Percentiles rank a stretch among this genome's conserved stretches.
These are phyloP conservation scores for Pouteria campechiana DNA, from an alignment of 179 eudicot species.

Conservation along the genomic window DNA sequence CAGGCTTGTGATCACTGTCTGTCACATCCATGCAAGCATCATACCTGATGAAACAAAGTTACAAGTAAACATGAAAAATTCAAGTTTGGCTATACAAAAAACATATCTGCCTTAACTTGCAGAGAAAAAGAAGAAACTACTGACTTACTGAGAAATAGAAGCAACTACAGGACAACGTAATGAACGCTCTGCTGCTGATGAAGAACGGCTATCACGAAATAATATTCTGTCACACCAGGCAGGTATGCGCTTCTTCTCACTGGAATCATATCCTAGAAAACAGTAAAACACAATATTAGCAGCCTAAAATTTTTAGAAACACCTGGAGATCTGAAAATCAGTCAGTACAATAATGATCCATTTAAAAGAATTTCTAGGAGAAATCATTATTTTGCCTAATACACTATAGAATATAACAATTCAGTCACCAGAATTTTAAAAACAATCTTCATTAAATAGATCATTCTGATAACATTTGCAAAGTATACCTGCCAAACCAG, in stretches of 20 bases:
- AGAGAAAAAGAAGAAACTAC: neutral
- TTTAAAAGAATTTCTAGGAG: too few species aligned
- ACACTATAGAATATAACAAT: too few species aligned
- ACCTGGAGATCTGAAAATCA: too few species aligned
- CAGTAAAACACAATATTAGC: neutral
- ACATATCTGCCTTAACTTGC: neutral
- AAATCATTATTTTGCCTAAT: too few species aligned
- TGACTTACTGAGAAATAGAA: slow-evolving; percentile 71
- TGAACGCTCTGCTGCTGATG: slow-evolving; percentile 64
- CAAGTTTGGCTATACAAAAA: neutral
- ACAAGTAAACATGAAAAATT: neutral
- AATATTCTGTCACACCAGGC: slow-evolving; percentile 98
- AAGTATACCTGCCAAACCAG: slow-evolving; percentile 80
- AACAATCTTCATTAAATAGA: too few species aligned
- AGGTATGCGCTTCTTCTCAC: slow-evolving; percentile 95
- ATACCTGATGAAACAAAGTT: slow-evolving; percentile 36
- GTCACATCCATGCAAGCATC: slow-evolving; percentile 99
- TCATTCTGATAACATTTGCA: too few species aligned
- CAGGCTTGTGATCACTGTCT: slow-evolving; percentile 99
- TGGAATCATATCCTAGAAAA: slow-evolving; percentile 80
- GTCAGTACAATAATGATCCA: too few species aligned
- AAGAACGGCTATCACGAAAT: slow-evolving; percentile 82
- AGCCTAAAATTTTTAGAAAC: too few species aligned
- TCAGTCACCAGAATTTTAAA: too few species aligned
- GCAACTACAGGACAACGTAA: slow-evolving; percentile 90